Evolutionary conservation across 345 rosid genomes (phyloP).

Genomic region (Citrus unshiu): DNA sequence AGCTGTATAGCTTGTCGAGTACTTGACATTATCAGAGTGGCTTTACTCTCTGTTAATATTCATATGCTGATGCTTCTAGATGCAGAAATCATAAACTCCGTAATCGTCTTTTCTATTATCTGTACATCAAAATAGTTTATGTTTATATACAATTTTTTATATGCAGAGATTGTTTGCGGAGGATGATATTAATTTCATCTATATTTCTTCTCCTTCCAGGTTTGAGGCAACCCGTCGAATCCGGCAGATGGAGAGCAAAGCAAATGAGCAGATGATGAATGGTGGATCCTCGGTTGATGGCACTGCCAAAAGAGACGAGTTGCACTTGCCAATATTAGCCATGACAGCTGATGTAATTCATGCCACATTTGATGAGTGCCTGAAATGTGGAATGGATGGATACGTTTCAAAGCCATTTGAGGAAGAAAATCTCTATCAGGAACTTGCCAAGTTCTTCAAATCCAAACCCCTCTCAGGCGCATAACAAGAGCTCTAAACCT

Average conservation of each 20-base stretch:
- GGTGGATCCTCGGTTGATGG: slow-evolving; percentile 26
- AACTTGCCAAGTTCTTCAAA: slow-evolving; percentile 78
- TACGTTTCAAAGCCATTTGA: slow-evolving; percentile 95
- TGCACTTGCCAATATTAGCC: slow-evolving; percentile 89
- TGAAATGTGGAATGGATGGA: slow-evolving; percentile 93
- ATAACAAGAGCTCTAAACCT: not conserved
- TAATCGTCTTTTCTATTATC: not conserved
- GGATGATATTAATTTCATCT: not conserved
- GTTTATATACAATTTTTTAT: not conserved
- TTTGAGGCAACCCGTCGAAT: slow-evolving; percentile 87
- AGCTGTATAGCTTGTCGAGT: not conserved
- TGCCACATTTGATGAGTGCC: slow-evolving; percentile 80
- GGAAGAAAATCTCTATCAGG: slow-evolving; percentile 88
- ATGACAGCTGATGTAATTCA: slow-evolving; percentile 99
- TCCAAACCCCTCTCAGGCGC: slow-evolving; percentile 39
- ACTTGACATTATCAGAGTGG: not conserved
- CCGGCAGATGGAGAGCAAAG: slow-evolving; percentile 70
- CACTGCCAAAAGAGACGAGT: slow-evolving; percentile 14
- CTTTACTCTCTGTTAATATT: not conserved
- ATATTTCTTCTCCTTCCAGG: slow-evolving; percentile 32
- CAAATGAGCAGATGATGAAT: slow-evolving; percentile 43
- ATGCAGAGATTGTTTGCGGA: not conserved
- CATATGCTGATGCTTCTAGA: not conserved
- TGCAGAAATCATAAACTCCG: not conserved
- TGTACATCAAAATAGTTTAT: not conserved